Conservation (phyloP, 2,329 filamentous ascomycete genomes). For the Microdochium bolleyi region DNA sequence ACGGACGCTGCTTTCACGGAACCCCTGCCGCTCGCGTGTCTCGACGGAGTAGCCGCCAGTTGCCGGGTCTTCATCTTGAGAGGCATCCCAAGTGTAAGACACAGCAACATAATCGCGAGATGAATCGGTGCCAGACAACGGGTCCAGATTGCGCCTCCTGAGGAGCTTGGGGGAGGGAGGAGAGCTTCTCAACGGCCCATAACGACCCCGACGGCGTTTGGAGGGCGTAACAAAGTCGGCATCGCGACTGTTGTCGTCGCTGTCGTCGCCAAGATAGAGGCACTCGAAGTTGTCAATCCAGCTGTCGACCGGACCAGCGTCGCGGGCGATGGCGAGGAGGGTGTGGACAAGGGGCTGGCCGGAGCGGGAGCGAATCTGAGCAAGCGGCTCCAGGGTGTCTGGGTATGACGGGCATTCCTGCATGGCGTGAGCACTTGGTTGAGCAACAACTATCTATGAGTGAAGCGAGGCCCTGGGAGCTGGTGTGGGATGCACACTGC, state of each 20-base stretch:
- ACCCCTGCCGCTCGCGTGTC: constrained; percentile 10
- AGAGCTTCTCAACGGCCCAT: not conserved
- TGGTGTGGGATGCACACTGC: too few species aligned
- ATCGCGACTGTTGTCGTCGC: constrained; percentile 15
- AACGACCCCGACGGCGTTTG: not conserved
- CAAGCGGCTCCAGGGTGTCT: constrained; percentile 17
- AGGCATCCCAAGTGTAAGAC: constrained; percentile 18
- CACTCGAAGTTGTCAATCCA: constrained; percentile 19
- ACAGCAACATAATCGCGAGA: constrained; percentile 17
- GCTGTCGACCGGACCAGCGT: constrained; percentile 13
- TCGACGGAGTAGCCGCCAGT: constrained; percentile 13
- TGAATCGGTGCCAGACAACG: constrained; percentile 9
- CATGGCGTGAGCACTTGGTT: not conserved
- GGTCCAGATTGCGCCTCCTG: constrained; percentile 13
- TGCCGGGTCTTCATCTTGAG: constrained; percentile 11
- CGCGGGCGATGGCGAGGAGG: constrained; percentile 12
- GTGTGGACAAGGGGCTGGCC: constrained; percentile 12
- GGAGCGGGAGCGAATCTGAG: constrained; percentile 13
- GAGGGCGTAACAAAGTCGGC: constrained; percentile 11
- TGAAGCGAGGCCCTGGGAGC: too few species aligned
- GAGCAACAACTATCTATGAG: not conserved
- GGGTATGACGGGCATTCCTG: not conserved
- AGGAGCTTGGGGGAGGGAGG: constrained; percentile 9
- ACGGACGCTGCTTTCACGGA: constrained; percentile 13
- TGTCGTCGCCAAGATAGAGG: constrained; percentile 11